These are phyloP conservation scores for Ogataea henricii DNA, from an alignment of 805 yeast genomes.

Conservation along the genomic window DNA sequence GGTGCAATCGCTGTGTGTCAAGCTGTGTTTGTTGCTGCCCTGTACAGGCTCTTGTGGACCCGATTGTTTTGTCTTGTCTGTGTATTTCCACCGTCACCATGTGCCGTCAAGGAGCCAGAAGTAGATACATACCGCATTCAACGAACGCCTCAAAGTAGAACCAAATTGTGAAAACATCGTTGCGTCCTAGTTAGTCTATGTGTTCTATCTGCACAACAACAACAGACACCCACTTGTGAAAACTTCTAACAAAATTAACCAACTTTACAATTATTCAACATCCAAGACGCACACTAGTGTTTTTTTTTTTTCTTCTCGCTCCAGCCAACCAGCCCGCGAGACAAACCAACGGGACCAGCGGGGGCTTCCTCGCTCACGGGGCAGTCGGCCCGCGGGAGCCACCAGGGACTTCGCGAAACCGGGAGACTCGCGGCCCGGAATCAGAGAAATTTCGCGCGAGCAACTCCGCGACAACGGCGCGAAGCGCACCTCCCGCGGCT, in stretches of 20 bases:
- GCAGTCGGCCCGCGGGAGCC: constrained; percentile 1
- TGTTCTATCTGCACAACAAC: constrained; percentile 11
- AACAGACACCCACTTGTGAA: constrained; percentile 3
- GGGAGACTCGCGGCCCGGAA: too few relatives aligned
- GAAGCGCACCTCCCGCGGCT: background rate
- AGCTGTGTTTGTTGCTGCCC: background rate
- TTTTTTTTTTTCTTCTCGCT: constrained; percentile 3
- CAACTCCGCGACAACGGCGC: background rate
- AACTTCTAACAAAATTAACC: background rate
- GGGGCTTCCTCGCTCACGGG: background rate
- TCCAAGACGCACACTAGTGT: constrained; percentile 6
- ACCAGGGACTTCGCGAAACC: background rate
- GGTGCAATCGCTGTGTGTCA: background rate
- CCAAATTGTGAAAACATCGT: constrained; percentile 39
- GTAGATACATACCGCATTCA: constrained; percentile 36
- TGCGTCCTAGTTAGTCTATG: constrained; percentile 10
- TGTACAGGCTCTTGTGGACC: background rate
- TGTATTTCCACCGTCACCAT: constrained; percentile 1
- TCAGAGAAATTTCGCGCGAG: background rate
- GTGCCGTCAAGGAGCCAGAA: background rate
- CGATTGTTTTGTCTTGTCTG: background rate
- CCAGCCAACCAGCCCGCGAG: constrained; percentile 9
- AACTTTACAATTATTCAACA: constrained; percentile 6
- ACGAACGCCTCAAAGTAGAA: constrained; percentile 37
- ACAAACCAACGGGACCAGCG: background rate